Conservation (phyloP, 306 rosid species). For the Alnus glutinosa region DNA sequence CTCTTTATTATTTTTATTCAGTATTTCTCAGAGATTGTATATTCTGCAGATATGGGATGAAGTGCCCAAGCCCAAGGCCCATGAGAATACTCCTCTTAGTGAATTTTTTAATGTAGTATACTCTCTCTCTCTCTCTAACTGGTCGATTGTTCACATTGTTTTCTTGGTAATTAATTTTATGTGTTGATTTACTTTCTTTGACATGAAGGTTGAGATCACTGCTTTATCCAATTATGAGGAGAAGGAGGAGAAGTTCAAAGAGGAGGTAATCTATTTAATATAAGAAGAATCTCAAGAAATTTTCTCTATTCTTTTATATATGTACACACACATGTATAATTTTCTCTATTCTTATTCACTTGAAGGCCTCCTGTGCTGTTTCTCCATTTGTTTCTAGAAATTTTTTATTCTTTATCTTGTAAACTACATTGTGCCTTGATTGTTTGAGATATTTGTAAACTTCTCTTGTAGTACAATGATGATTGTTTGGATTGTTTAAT, state of each 20-base stretch:
- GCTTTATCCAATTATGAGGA: too few relatives aligned
- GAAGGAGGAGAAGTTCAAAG: too few relatives aligned
- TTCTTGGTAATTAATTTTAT: too few relatives aligned
- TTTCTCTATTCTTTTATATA: too few relatives aligned
- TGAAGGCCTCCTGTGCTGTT: background rate
- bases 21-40: slow-evolving; percentile 23
- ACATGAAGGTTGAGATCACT: too few relatives aligned
- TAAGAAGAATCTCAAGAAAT: background rate
- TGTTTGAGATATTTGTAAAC: background rate
- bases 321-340: background rate
- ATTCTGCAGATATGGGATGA: slow-evolving; percentile 82
- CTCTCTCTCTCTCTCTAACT: too few relatives aligned
- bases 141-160: too few relatives aligned
- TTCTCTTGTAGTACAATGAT: background rate
- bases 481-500: background rate
- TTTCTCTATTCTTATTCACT: background rate
- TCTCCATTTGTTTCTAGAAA: background rate
- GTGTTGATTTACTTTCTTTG: too few relatives aligned
- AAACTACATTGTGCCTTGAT: background rate
- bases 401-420: background rate
- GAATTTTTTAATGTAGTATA: slow-evolving; percentile 73
- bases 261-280: too few relatives aligned
- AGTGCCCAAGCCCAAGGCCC: slow-evolving; percentile 76
- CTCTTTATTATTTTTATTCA: background rate
- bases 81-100: slow-evolving; percentile 65